These are phyloP conservation scores for Panaeolus papilionaceus DNA, from an alignment of 768 basidiomycete species.

Conservation along the genomic window DNA sequence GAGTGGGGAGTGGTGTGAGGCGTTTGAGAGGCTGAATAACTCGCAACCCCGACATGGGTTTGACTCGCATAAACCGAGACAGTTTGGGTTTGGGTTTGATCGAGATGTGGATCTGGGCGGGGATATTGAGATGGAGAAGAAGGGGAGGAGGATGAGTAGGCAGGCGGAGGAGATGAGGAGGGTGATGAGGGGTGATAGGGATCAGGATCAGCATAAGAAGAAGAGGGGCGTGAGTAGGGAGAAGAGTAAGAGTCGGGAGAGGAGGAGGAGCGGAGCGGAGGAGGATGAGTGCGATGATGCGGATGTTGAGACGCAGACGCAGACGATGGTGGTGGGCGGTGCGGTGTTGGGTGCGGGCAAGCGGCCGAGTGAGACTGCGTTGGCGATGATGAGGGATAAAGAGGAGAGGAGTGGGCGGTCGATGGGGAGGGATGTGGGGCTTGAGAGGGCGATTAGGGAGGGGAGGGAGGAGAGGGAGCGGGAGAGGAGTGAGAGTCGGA, in stretches of 20 bases:
- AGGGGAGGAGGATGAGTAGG: conserved; percentile 11
- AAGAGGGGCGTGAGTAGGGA: conserved; percentile 6
- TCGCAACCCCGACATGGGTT: no score
- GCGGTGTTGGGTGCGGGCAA: background rate
- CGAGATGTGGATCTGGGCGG: background rate
- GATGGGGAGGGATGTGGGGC: background rate
- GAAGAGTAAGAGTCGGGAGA: conserved; percentile 7
- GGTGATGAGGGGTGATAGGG: background rate
- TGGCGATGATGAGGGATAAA: conserved; percentile 1
- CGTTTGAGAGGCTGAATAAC: background rate
- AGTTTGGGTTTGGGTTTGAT: background rate
- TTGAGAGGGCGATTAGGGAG: conserved; percentile 1
- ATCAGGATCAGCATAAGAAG: conserved; percentile 10
- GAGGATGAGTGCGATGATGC: background rate
- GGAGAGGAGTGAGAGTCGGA: conserved; percentile 8
- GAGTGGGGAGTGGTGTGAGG: background rate
- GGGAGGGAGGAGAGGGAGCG: conserved; percentile 12
- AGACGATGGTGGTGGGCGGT: background rate
- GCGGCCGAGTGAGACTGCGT: background rate
- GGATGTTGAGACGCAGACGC: background rate
- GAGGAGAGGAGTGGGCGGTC: background rate
- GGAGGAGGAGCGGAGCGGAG: background rate
- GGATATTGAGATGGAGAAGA: background rate
- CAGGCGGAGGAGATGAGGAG: conserved; percentile 1
- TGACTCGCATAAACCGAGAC: no score